These are phyloP conservation scores for Cryptosporidium canis DNA, from an alignment of 169 alveolate species.

Conservation along the genomic window DNA sequence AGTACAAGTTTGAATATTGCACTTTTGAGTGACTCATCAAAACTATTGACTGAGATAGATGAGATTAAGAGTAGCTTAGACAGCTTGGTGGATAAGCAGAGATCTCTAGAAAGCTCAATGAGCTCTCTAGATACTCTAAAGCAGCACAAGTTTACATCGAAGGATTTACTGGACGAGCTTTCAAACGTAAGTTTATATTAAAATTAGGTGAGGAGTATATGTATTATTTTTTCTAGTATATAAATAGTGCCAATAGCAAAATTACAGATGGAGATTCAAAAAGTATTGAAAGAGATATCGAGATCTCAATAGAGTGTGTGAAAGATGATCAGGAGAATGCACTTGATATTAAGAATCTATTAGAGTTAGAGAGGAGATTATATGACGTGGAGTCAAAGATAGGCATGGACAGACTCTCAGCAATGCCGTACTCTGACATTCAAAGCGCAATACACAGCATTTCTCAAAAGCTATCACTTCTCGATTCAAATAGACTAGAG, in stretches of 20 bases:
- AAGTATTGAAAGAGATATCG: conserved; percentile 7
- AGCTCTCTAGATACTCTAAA: conserved; percentile 32
- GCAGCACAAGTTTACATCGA: conserved; percentile 20
- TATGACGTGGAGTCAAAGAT: conserved; percentile 73
- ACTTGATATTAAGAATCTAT: conserved; percentile 71
- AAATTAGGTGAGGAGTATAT: neutral
- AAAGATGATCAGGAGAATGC: conserved; percentile 48
- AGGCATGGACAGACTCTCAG: conserved; percentile 76
- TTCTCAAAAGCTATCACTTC: conserved; percentile 75
- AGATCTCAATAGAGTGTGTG: conserved; percentile 37
- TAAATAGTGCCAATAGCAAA: neutral
- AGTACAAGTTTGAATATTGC: conserved; percentile 1
- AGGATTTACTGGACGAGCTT: conserved; percentile 44
- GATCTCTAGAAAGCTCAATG: neutral
- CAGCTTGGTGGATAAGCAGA: conserved; percentile 20
- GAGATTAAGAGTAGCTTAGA: conserved; percentile 35
- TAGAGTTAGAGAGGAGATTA: conserved; percentile 76
- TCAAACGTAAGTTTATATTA: conserved; percentile 25
- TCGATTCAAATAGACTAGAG: conserved; percentile 77
- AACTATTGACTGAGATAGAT: conserved; percentile 26
- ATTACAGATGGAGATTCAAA: neutral
- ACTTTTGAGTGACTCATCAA: conserved; percentile 18
- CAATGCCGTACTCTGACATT: conserved; percentile 78
- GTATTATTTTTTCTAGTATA: neutral
- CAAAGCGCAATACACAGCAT: conserved; percentile 76